Evolutionary conservation across 345 rosid species (phyloP), one percentile per base, ranked within the genome.

Genomic region (Eutrema japonicum): DNA sequence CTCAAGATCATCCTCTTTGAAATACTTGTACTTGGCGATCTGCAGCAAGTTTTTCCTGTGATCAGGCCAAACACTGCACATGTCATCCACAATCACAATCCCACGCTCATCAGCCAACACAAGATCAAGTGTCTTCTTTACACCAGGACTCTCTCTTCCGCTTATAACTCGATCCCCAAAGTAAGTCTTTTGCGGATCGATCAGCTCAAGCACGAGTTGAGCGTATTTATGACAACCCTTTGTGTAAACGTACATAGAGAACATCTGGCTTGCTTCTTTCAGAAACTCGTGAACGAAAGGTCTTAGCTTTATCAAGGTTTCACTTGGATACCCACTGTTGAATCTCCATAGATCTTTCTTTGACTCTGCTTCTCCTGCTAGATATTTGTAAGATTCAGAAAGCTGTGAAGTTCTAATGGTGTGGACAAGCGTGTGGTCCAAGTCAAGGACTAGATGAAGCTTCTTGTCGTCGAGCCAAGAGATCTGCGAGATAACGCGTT

Each of bases 1-100:
- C 33, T 11, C 22, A 7, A 4, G 2, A 60, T 27, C 43, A 1
- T 12, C 6, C 2, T 45, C 14, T 36, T 10, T 29, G 18, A 54
- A 30, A 89, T 87, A 67, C 6, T 33, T 18, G 88, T 80, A 71
- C 82, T 77, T 62, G 59, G 64, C 41, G 78, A 78, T 27, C 42
- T 65, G 41, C 11, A 73, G 4, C 66, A 73, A 65, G 71, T 73
- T 73, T 5, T 8, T 56, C 35, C 3, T 29, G 33, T 73, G 66
- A 65, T 29, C 2, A 55, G 71, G 71, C 77, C 77, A 73, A 46
- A 56, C 77, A 36, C 26, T 2, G 10, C 10, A 6, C 2, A 0
- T 55, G 47, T 73, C 77, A 65, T 73, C 77, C 8, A 73, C 71
- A 14, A 65, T 66, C 35, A 73, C 56, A 55, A 38, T n/a, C 5